A percentile compares a stretch with the other conserved stretches of the same genome.
Evolutionary conservation across 495 filamentous ascomycete species (phyloP).

Genomic region (Penicillium argentinense): DNA sequence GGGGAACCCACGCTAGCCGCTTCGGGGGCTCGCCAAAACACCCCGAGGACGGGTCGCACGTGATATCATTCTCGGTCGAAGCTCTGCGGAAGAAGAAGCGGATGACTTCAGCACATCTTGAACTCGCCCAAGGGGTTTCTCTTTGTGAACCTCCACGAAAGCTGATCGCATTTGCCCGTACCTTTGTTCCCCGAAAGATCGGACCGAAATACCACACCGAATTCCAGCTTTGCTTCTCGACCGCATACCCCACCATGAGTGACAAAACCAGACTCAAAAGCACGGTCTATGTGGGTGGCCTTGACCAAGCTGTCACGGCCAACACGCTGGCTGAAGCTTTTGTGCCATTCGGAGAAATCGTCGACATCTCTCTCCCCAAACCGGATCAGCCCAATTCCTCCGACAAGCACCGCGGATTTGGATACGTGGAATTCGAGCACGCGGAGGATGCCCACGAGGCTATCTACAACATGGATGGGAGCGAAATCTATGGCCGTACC

Average conservation of each 20-base stretch:
- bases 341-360: constrained; percentile 92
- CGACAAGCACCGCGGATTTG: constrained; percentile 87
- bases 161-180: no score
- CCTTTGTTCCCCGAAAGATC: no score
- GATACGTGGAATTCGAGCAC: constrained; percentile 92
- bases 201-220: background rate
- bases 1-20: constrained; percentile 34
- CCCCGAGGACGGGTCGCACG: constrained; percentile 32
- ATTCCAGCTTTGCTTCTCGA: background rate
- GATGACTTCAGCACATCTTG: constrained; percentile 1
- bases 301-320: constrained; percentile 74
- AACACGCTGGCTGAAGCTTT: constrained; percentile 84
- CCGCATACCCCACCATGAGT: constrained; percentile 30
- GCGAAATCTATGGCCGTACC: constrained; percentile 89
- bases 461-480: constrained; percentile 98
- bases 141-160: no score
- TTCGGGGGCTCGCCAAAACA: constrained; percentile 43
- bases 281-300: constrained; percentile 88
- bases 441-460: constrained; percentile 87
- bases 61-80: constrained; percentile 38
- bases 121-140: background rate
- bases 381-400: constrained; percentile 69
- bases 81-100: constrained; percentile 2
- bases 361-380: constrained; percentile 84
- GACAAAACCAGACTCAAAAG: constrained; percentile 79